Evolutionary conservation across 495 filamentous ascomycete species (phyloP), one percentile per base, ranked within the genome.

Genomic region (Margaritispora aquatica): DNA sequence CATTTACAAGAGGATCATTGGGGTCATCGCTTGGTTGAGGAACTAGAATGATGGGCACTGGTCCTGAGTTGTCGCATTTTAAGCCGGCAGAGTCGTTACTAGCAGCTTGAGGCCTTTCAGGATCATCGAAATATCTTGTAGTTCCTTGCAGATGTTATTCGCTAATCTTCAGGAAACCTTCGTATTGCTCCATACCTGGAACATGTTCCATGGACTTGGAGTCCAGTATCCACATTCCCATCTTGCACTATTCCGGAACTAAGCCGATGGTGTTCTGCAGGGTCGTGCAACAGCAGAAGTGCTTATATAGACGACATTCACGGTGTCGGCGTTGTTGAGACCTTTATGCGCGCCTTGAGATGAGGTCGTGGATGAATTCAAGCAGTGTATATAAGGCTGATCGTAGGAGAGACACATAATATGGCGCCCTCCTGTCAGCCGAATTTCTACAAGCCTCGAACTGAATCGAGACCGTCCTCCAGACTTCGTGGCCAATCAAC

Each of bases 211-310:
- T 51, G n/a, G 50, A 29, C 54, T 54, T 63, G 21, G 53, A 55
- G 62, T 93, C 85, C 54, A 96, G 74, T 54, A 96, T 81, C 36
- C 90, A 88, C 61, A 96, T 77, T n/a, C 89, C 88, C 91, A 96
- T 96, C 27, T 62, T 71, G 69, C 62, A 44, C 36, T 26, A 22
- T 11, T 55, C 36, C 49, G 63, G 53, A n/a, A 41, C 22, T 21
- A 44, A 54, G 1, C 29, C 19, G 41, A 7, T 47, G 29, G 29
- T 13, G 29, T n/a, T 44, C 38, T 44, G 38, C 15, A 17, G 19
- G 17, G 38, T 3, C 19, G 38, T 44, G 19, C 38, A n/a, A 44
- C 38, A 3, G 15, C 4, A 8, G 38, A n/a, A 44, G 38, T n/a
- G 19, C 4, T 8, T n/a, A n/a, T 8, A n/a, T n/a, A n/a, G 38